Base-by-base conservation (phyloP, 495 filamentous ascomycete species). In the Thermothielavioides terrestris region DNA sequence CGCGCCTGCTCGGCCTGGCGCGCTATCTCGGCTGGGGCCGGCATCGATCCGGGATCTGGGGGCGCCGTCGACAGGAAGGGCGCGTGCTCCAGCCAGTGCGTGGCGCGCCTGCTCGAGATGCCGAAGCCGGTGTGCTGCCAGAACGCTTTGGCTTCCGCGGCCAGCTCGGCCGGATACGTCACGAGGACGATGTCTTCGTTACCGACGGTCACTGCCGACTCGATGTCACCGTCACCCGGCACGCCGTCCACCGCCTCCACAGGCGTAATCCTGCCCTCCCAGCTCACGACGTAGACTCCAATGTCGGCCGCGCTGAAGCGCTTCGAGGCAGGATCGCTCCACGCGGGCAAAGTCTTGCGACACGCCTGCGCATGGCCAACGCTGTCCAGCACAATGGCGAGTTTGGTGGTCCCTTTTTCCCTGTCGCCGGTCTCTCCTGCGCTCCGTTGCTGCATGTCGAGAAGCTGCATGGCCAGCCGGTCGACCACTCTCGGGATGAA, bases 41-140 rank as follows among this genome's bases (percentile, higher is more conserved):
- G 1, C 2, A 3, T 0, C n/a, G 18, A 10, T 21, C 31, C 27
- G 15, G 26, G 21, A 5, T 17, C 9, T 4, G 25, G 2, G 6
- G 17, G 1, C 3, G 12, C n/a, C n/a, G n/a, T 3, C 11, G 23
- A 8, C 0, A 50, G 4, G 15, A 60, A 57, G 0, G 45, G 50
- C 1, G 50, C 49, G 1, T 41, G 8, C 10, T 61, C 45, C 0
- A 57, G 25, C 62, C 62, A 65, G 21, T 45, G 39, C 0, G 9
- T 42, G 3, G 60, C 60, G 15, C 57, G 42, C 1, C 62, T 40
- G 11, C 60, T 63, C n/a, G 62, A 65, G 12, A 63, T 63, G 9
- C 60, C 62, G 6, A 52, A 63, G 2, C 60, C 62, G 2, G 60
- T 59, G 23, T 65, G 59, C 20, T 65, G 62, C 60, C 55, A 63